A percentile compares a stretch with the other conserved stretches of the same genome.
These are phyloP conservation scores for Rutidosis leptorrhynchoides DNA, from an alignment of 129 eudicot genomes.

Conservation along the genomic window DNA sequence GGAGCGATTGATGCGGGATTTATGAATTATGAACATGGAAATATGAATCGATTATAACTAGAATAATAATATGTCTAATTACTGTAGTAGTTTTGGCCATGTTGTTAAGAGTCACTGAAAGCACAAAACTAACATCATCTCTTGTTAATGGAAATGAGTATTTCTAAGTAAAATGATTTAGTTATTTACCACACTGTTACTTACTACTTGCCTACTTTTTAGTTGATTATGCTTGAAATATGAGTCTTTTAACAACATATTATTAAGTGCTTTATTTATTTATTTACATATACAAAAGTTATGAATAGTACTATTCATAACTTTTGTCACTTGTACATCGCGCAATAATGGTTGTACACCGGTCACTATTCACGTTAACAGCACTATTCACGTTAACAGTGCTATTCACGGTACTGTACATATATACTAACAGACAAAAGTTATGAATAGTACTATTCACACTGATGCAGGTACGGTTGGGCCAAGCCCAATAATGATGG, in stretches of 20 bases:
- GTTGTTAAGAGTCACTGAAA: conserved; percentile 4
- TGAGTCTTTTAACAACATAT: conserved; percentile 6
- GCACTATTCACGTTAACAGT: no score
- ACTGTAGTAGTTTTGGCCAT: conserved; percentile 1
- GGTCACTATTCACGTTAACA: no score
- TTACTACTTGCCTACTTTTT: no score
- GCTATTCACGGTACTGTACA: no score
- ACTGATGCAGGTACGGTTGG: no score
- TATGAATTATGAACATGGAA: conserved; percentile 7
- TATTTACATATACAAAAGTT: no score
- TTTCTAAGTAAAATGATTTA: not conserved
- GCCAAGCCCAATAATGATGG: no score
- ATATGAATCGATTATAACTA: conserved; percentile 7
- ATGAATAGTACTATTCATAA: no score
- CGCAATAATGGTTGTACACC: no score
- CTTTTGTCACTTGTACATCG: no score
- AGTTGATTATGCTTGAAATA: not conserved
- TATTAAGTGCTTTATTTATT: not conserved
- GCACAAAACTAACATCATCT: not conserved
- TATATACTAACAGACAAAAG: no score
- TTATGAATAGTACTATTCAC: no score
- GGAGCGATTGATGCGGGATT: not conserved
- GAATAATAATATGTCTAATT: not conserved
- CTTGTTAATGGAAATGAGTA: not conserved
- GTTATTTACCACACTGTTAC: conserved; percentile 2